Conservation (phyloP, 345 rosid genomes). For the Heritiera littoralis region DNA sequence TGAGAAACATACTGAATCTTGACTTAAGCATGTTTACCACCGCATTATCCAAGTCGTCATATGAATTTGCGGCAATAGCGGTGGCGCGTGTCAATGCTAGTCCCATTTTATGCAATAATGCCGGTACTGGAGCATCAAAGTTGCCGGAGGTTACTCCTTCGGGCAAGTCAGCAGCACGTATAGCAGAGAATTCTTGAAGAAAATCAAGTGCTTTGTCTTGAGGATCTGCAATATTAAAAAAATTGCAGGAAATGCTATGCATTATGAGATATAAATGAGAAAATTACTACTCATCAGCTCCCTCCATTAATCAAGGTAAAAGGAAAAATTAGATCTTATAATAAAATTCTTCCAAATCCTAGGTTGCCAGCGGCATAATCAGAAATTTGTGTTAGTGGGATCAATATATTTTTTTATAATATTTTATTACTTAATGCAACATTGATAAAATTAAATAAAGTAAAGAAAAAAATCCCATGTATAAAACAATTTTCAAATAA, state of each 20-base stretch:
- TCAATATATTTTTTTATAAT: too few relatives aligned
- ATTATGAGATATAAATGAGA: background rate
- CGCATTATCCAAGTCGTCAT: constrained; percentile 41
- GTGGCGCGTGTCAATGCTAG: constrained; percentile 39
- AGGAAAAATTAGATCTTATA: too few relatives aligned
- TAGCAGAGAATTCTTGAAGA: constrained; percentile 39
- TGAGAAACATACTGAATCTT: constrained; percentile 36
- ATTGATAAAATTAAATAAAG: too few relatives aligned
- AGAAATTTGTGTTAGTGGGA: too few relatives aligned
- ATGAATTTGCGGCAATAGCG: constrained; percentile 41
- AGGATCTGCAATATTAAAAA: constrained; percentile 25
- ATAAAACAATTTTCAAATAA: too few relatives aligned
- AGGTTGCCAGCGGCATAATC: too few relatives aligned
- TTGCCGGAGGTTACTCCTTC: constrained; percentile 24
- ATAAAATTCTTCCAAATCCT: too few relatives aligned
- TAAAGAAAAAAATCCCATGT: too few relatives aligned
- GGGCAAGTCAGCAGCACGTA: constrained; percentile 39
- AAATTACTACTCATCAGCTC: background rate
- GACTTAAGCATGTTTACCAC: constrained; percentile 31
- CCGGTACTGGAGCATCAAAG: constrained; percentile 20
- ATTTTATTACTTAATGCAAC: too few relatives aligned
- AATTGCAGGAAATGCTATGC: background rate
- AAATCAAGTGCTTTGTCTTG: constrained; percentile 36
- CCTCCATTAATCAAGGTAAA: too few relatives aligned
- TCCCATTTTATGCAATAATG: constrained; percentile 44